A percentile compares a stretch with the other conserved stretches of the same genome.
These are phyloP conservation scores for Phellopilus nigrolimitatus DNA, from an alignment of 1,284 basidiomycete genomes.

Conservation along the genomic window DNA sequence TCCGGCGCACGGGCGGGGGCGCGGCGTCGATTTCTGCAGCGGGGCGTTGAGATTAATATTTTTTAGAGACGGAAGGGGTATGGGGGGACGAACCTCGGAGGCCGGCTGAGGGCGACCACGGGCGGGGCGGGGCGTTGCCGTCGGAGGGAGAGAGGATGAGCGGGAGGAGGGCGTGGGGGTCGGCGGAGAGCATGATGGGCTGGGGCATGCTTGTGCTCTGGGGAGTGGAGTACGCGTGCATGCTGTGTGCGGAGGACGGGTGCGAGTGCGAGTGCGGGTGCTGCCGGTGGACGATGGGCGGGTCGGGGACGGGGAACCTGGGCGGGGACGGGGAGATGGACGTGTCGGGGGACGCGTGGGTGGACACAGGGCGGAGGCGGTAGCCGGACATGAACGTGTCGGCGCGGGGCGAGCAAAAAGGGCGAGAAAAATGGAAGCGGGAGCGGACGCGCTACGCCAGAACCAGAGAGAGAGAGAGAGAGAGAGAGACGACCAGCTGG, in stretches of 20 bases:
- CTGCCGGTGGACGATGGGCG: background rate
- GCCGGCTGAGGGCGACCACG: too few species aligned
- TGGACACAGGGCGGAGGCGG: too few species aligned
- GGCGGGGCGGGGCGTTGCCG: background rate
- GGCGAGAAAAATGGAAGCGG: background rate
- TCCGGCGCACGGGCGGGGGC: conserved; percentile 3
- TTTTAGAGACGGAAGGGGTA: background rate
- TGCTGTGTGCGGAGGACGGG: background rate
- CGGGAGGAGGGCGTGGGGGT: conserved; percentile 6
- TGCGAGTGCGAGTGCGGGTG: background rate
- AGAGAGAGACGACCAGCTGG: too few species aligned
- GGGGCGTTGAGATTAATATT: too few species aligned
- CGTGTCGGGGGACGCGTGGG: too few species aligned
- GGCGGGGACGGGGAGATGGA: too few species aligned
- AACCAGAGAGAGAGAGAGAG: too few species aligned
- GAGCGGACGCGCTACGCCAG: background rate
- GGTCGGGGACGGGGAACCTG: background rate
- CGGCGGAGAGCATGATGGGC: conserved; percentile 5
- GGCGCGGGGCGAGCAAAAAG: too few species aligned
- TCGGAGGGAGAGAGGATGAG: conserved; percentile 3
- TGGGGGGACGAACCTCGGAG: conserved; percentile 5
- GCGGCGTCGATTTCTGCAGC: conserved; percentile 3
- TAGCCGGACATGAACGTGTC: background rate
- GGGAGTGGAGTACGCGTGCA: too few species aligned
- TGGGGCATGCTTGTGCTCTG: conserved; percentile 5